phyloP scores from a whole-genome alignment of 1,284 basidiomycete genomes.

The Golubevia sp. region DNA sequence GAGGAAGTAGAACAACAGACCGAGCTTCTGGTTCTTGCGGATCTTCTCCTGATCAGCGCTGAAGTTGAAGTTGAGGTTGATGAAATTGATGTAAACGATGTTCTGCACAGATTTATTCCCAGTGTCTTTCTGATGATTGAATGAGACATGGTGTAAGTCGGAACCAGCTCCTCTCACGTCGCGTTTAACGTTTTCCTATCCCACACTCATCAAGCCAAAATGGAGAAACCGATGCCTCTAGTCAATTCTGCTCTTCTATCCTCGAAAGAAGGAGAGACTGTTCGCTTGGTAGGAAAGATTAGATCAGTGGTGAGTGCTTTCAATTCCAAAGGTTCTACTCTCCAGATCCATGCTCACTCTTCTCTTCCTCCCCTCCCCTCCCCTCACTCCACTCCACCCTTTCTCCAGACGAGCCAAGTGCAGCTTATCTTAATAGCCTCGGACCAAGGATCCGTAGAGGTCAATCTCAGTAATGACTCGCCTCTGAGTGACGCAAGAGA shows the following conservation, averaged over 20 bases:
- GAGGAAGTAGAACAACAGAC: not conserved
- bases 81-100: too few species aligned
- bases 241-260: constrained; percentile 49
- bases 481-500: not conserved
- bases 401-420: constrained; percentile 16
- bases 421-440: not conserved
- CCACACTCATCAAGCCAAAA: constrained; percentile 7
- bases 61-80: too few species aligned
- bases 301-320: constrained; percentile 15
- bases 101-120: too few species aligned
- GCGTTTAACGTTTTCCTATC: too few species aligned
- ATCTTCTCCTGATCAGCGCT: too few species aligned
- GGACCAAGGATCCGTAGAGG: too few species aligned
- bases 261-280: constrained; percentile 27
- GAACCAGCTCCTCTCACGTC: too few species aligned
- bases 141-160: too few species aligned
- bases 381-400: not conserved
- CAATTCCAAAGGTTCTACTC: constrained; percentile 2
- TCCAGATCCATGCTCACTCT: not conserved
- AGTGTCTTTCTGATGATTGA: too few species aligned
- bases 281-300: constrained; percentile 50
- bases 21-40: too few species aligned
- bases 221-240: constrained; percentile 49
- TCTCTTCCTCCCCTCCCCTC: not conserved
- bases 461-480: too few species aligned